Evolutionary conservation across 768 basidiomycete species (phyloP), one percentile per base, ranked within the genome.

Genomic region (Astraeus odoratus): DNA sequence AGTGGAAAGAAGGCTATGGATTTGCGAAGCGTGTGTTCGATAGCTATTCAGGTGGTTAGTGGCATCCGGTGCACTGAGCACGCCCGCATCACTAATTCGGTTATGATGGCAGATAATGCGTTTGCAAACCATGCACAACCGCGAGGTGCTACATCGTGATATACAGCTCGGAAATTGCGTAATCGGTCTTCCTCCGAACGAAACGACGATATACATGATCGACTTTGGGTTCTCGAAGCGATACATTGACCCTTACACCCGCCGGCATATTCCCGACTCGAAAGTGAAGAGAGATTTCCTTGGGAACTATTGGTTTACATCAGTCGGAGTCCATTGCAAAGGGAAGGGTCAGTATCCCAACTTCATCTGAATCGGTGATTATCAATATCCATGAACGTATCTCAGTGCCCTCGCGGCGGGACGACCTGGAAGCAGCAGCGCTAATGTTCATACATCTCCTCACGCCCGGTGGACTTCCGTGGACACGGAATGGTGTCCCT

Each of bases 291-390:
- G 83, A 33, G 81, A 86, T 54, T 88, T 89, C 51, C 78, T 88
- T 42, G 86, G 86, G 20, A 89, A 89, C 58, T 89, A 87, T 57
- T 89, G 84, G 83, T 89, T 89, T 58, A 80, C 77, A 67, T 81
- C 86, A 9, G 75, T 88, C 3, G 76, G 74, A 31, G 86, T 88
- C 9, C 86, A 89, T 60, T 89, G 86, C 53, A 76, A 77, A 39
- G 81, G 82, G 43, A 80, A 77, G 72, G 83, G 86, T 83, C 50
- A 51, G 66, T 52, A 29, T 54, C 43, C 30, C 31, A 39, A 18
- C 43, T 43, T 47, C 44, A 52, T 43, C 44, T 5, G 15, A 4
- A 3, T 39, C 44, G 44, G 27, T 51, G 22, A 41, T 57, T 49
- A 20, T 20, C 6, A 16, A 30, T 59, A 42, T 43, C 43, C 57